Base-by-base conservation (phyloP, 2,329 filamentous ascomycete species). In the Exophiala xenobiotica region DNA sequence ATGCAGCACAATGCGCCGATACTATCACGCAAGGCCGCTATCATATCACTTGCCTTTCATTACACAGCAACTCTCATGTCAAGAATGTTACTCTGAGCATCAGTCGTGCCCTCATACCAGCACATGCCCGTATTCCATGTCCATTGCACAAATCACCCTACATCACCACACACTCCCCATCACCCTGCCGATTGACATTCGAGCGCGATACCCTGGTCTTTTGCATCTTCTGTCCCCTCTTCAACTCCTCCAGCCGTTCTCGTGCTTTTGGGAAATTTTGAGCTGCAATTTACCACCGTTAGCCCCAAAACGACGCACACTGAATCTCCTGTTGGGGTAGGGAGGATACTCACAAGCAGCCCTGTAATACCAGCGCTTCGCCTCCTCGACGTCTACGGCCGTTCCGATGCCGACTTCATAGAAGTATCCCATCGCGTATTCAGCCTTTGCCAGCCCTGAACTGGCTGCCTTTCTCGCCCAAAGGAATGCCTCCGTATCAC, bases 301-400 rank as follows among this genome's bases (percentile, higher is more conserved):
- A 59, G 52, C 54, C 31, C 7, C 16, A 12, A 26, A 16, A 46
- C 16, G 27, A 18, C 33, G 11, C 26, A 33, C 29, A 40, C 6
- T 38, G 42, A 14, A 6, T n/a, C n/a, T n/a, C n/a, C n/a, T n/a
- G n/a, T n/a, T n/a, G n/a, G n/a, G n/a, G n/a, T n/a, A 42, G 31
- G 29, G 4, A 8, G 37, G 46, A 45, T 53, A 84, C 90, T 83
- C 78, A 96, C 92, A 88, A 67, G 93, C 93, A 71, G 93, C 91
- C 68, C 92, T 81, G 81, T 91, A 96, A 73, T 99, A 99, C 93
- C 93, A 99, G 63, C 90, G 82, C 78, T 95, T 96, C 18, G 92
- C 93, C 72, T 97, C 93, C 64, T 99, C 93, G 62, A 96, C 64
- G 67, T 92, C 95, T 6, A 87, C 83, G 12, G 86, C 78, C 58